Conservation (phyloP, 352 stramenopile genomes). For the Aphanomyces euteiches region DNA sequence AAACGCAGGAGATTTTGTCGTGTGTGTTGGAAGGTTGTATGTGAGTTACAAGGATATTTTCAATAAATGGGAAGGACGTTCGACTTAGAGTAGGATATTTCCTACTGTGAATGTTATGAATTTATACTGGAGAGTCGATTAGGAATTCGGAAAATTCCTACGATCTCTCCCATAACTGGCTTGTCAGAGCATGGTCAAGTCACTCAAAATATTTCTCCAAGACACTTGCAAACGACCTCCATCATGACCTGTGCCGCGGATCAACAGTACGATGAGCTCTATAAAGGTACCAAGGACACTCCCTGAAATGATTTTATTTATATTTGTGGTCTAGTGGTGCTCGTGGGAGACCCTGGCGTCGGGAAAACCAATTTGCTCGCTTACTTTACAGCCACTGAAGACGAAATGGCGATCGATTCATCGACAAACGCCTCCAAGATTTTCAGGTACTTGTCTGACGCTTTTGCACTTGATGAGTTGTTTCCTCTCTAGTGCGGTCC, state of each 20-base stretch:
- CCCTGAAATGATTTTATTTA: not conserved
- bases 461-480: slow-evolving; percentile 41
- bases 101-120: no score
- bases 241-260: slow-evolving; percentile 32
- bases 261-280: slow-evolving; percentile 73
- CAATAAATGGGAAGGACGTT: no score
- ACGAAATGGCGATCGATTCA: slow-evolving; percentile 22
- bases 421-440: slow-evolving; percentile 29
- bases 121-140: not conserved
- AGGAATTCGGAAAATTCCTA: slow-evolving; percentile 3
- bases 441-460: slow-evolving; percentile 26
- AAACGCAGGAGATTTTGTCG: no score
- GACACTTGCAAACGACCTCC: not conserved
- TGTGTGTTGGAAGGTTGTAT: no score
- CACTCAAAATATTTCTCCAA: not conserved
- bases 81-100: no score
- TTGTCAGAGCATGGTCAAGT: not conserved
- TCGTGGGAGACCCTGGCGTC: slow-evolving; percentile 61
- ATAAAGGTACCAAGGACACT: slow-evolving; percentile 51
- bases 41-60: no score
- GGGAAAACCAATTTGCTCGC: slow-evolving; percentile 35
- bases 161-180: no score
- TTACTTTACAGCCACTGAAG: slow-evolving; percentile 31
- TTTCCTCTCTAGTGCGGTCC: slow-evolving; percentile 43
- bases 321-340: slow-evolving; percentile 44